Percentiles rank a stretch among this genome's conserved stretches.
Conservation (phyloP, 176 grass and related monocot genomes). For the Carex littledalei region DNA sequence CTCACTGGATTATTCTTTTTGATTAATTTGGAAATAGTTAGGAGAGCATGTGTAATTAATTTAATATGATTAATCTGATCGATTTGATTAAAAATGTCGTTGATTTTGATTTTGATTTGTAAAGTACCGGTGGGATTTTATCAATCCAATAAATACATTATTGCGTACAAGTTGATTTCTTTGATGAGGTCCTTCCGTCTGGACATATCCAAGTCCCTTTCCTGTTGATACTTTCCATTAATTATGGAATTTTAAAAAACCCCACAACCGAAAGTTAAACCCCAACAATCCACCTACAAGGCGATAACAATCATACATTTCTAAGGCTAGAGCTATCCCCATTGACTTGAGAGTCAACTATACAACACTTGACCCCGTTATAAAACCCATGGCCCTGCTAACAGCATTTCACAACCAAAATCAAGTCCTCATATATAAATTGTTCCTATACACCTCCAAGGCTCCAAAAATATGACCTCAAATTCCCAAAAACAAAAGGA, state of each 20-base stretch:
- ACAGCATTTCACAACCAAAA: not conserved
- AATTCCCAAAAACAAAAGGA: not conserved
- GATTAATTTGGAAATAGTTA: too few species aligned
- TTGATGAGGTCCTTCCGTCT: not conserved
- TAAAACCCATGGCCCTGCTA: not conserved
- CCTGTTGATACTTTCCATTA: not conserved
- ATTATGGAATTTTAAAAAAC: not conserved
- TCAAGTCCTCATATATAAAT: not conserved
- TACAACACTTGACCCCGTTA: not conserved
- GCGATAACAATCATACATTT: not conserved
- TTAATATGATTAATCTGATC: too few species aligned
- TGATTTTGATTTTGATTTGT: too few species aligned
- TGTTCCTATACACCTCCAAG: not conserved
- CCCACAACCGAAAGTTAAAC: not conserved
- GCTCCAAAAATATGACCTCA: not conserved
- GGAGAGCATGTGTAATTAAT: too few species aligned
- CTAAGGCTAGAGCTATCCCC: not conserved
- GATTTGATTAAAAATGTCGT: too few species aligned
- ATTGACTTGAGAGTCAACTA: slow-evolving; percentile 5
- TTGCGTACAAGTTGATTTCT: too few species aligned
- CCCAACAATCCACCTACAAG: not conserved
- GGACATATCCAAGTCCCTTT: not conserved
- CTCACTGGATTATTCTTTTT: too few species aligned
- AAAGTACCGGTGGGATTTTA: too few species aligned
- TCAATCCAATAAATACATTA: too few species aligned